Evolutionary conservation across 2,329 filamentous ascomycete genomes (phyloP).

Genomic region (Calonectria pseudoturangicola): DNA sequence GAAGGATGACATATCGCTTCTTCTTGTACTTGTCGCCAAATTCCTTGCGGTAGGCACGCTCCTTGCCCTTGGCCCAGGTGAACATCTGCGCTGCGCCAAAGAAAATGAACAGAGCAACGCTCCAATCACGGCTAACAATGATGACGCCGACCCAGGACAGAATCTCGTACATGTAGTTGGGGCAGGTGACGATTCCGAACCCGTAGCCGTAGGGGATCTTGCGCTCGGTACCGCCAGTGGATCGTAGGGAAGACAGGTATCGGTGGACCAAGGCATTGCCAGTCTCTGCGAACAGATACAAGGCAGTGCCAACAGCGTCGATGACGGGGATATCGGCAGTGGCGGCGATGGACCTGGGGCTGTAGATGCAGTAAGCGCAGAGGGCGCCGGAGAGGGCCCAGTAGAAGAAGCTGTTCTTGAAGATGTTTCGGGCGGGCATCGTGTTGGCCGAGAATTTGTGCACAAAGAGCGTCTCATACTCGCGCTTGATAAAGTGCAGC

Average conservation of each 20-base stretch:
- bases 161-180: constrained; percentile 97
- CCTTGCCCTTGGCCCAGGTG: constrained; percentile 93
- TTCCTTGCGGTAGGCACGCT: constrained; percentile 90
- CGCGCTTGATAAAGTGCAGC: constrained; percentile 94
- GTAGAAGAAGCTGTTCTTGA: constrained; percentile 97
- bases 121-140: constrained; percentile 85
- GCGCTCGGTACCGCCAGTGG: constrained; percentile 86
- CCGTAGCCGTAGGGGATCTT: constrained; percentile 92
- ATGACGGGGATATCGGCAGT: constrained; percentile 68
- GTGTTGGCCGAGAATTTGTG: constrained; percentile 97
- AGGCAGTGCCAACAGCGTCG: constrained; percentile 79
- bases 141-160: constrained; percentile 90
- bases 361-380: constrained; percentile 90
- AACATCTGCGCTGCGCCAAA: constrained; percentile 88
- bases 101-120: constrained; percentile 84
- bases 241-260: constrained; percentile 85
- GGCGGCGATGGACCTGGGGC: constrained; percentile 81
- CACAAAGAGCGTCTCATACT: constrained; percentile 94
- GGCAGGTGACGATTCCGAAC: constrained; percentile 92
- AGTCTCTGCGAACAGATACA: constrained; percentile 87
- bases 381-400: constrained; percentile 89
- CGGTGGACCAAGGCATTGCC: constrained; percentile 88
- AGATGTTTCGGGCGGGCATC: constrained; percentile 92
- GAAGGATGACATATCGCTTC: constrained; percentile 90
- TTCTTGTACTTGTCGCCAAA: constrained; percentile 96